Evolutionary conservation across 225 moss, liverwort and hornwort species (phyloP).

Genomic region (Marchantia polymorpha): DNA sequence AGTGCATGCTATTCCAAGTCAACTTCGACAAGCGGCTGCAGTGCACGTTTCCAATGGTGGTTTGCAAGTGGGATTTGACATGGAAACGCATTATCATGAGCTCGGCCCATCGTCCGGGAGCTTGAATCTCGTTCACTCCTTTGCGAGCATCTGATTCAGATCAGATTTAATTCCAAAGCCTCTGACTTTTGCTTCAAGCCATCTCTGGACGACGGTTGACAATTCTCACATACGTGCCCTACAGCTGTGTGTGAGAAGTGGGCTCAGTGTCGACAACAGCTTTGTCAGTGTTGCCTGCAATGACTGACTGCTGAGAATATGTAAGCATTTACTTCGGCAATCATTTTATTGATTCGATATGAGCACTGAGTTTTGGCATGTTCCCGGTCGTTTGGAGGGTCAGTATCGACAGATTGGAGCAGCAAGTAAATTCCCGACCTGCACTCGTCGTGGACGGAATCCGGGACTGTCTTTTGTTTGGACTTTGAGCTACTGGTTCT

Average conservation of each 20-base stretch:
- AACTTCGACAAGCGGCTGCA: background rate
- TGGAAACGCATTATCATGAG: background rate
- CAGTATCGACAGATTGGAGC: no score
- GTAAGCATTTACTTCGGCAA: no score
- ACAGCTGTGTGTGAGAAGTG: background rate
- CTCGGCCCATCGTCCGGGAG: background rate
- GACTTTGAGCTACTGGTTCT: no score
- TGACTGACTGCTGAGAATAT: background rate
- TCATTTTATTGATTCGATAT: no score
- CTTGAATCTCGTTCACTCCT: background rate
- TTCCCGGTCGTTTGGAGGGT: no score
- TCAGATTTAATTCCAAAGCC: background rate
- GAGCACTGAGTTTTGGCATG: no score
- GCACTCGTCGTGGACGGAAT: no score
- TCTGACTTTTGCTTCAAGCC: background rate
- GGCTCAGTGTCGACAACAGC: background rate
- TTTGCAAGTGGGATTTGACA: no score
- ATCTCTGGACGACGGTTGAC: background rate
- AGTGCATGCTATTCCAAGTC: background rate
- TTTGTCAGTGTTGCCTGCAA: background rate
- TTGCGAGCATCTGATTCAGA: background rate
- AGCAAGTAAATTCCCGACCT: no score
- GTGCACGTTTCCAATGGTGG: background rate
- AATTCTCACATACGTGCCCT: background rate
- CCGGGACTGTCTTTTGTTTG: no score